phyloP scores from a whole-genome alignment of 176 grass and related monocot genomes.

The Triticum turgidum region DNA sequence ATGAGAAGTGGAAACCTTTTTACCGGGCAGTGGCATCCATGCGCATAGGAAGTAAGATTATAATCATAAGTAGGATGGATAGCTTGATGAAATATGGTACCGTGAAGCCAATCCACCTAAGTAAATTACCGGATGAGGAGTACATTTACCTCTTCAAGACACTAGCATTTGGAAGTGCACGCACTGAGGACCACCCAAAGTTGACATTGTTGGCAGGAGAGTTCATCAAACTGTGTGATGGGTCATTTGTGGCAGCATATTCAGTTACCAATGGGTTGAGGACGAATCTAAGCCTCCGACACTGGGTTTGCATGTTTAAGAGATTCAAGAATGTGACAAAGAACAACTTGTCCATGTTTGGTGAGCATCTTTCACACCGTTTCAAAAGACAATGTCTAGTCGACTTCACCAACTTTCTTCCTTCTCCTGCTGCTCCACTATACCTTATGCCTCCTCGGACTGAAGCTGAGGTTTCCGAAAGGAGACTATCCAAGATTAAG shows the following conservation, averaged over 20 bases:
- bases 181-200: not conserved
- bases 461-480: not conserved
- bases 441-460: not conserved
- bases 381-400: not conserved
- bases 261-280: not conserved
- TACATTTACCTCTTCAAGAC: not conserved
- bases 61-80: conserved; percentile 9
- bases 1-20: not conserved
- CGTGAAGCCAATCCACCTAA: not conserved
- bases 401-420: not conserved
- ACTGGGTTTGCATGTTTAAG: not conserved
- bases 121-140: not conserved
- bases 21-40: not conserved
- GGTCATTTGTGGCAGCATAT: conserved; percentile 1
- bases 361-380: not conserved
- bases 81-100: not conserved
- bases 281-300: not conserved
- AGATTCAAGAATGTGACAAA: not conserved
- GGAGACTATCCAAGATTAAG: not conserved
- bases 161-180: conserved; percentile 7
- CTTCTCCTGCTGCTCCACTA: not conserved
- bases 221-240: not conserved
- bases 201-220: not conserved
- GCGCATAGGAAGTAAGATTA: not conserved
- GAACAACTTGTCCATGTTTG: not conserved